Evolutionary conservation across 768 basidiomycete species (phyloP).

Genomic region (Paxillus rubicundulus): DNA sequence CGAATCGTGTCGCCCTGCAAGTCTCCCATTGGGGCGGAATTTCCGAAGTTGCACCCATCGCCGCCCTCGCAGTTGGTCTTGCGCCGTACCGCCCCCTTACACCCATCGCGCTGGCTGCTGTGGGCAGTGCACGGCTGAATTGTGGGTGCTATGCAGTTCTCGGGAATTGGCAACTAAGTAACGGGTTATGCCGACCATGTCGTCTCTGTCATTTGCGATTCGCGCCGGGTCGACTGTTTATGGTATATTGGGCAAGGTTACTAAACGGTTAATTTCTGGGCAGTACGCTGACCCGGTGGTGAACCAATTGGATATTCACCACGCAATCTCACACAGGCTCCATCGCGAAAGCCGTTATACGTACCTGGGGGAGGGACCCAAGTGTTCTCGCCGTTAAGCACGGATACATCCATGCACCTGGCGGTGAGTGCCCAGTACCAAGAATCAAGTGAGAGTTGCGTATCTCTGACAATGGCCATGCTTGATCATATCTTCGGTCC

Average conservation of each 20-base stretch:
- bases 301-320: slow-evolving; percentile 86
- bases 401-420: slow-evolving; percentile 46
- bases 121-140: slow-evolving; percentile 57
- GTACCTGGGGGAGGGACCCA: slow-evolving; percentile 51
- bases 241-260: not conserved
- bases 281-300: slow-evolving; percentile 96
- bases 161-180: too few relatives aligned
- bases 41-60: slow-evolving; percentile 55
- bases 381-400: slow-evolving; percentile 51
- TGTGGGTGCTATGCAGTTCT: slow-evolving; percentile 37
- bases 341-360: slow-evolving; percentile 90
- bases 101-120: slow-evolving; percentile 68
- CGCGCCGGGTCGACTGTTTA: not conserved
- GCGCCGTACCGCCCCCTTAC: slow-evolving; percentile 75
- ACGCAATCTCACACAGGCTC: slow-evolving; percentile 82
- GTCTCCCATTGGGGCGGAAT: slow-evolving; percentile 63
- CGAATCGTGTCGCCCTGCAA: slow-evolving; percentile 23
- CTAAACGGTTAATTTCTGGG: slow-evolving; percentile 7
- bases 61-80: slow-evolving; percentile 56
- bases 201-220: too few relatives aligned
- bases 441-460: too few relatives aligned
- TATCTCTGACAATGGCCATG: not conserved
- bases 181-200: too few relatives aligned
- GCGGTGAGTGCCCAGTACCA: slow-evolving; percentile 28
- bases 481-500: slow-evolving; percentile 1